A percentile compares a stretch with the other conserved stretches of the same genome.
These are phyloP conservation scores for Volvox reticuliferus DNA, from an alignment of 139 green algal genomes.

Conservation along the genomic window DNA sequence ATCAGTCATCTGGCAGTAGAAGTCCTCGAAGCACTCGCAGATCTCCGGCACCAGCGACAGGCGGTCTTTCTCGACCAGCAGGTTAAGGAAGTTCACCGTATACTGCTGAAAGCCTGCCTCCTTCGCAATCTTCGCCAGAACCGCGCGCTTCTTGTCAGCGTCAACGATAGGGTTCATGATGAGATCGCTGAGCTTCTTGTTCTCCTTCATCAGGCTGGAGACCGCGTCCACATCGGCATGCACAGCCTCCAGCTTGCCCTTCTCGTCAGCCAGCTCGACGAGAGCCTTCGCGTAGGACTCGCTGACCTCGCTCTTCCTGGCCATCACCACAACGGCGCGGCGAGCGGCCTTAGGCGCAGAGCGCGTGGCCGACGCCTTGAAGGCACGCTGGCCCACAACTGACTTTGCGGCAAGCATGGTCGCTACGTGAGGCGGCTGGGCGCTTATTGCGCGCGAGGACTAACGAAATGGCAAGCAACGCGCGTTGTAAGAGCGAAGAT, in stretches of 20 bases:
- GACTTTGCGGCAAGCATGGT: conserved; percentile 49
- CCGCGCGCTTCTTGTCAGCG: conserved; percentile 89
- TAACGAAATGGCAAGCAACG: not conserved
- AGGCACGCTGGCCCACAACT: conserved; percentile 27
- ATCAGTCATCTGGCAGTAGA: conserved; percentile 97
- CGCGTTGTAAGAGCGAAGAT: not conserved
- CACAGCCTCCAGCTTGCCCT: conserved; percentile 89
- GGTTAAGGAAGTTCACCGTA: conserved; percentile 97
- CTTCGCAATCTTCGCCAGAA: conserved; percentile 87
- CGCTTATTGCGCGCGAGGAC: conserved; percentile 1
- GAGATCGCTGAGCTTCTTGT: conserved; percentile 81
- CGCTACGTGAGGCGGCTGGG: not conserved
- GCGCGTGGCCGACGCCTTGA: conserved; percentile 39
- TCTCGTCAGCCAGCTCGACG: conserved; percentile 90
- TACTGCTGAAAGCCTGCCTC: conserved; percentile 82
- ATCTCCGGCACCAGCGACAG: conserved; percentile 88
- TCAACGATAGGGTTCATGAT: conserved; percentile 90
- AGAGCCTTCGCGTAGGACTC: conserved; percentile 94
- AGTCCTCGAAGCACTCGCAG: conserved; percentile 91
- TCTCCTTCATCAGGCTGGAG: conserved; percentile 76
- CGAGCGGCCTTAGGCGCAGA: conserved; percentile 20
- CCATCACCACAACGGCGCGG: conserved; percentile 39
- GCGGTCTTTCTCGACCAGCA: conserved; percentile 95
- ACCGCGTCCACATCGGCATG: conserved; percentile 87
- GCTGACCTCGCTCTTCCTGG: conserved; percentile 66